These are phyloP conservation scores for Acanthamoeba lenticulata DNA, from an alignment of 208 protist species.

Conservation along the genomic window DNA sequence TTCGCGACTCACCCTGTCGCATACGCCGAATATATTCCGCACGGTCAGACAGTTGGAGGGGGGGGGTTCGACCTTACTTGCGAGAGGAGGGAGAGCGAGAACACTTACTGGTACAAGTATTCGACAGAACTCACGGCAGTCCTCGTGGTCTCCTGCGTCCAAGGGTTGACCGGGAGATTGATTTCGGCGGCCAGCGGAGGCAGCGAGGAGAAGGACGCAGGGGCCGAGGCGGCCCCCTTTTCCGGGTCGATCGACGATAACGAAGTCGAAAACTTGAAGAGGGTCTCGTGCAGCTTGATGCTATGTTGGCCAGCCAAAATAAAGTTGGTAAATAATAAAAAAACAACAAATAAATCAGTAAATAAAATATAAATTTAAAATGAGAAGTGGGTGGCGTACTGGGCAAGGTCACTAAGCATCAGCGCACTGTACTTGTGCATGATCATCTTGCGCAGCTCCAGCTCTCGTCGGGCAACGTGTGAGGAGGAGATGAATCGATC, in stretches of 20 bases:
- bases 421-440: neutral
- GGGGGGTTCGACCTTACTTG: neutral
- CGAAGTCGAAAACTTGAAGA: neutral
- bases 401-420: neutral
- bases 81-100: neutral
- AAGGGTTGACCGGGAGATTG: neutral
- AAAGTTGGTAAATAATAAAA: too few species aligned
- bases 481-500: neutral
- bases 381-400: neutral
- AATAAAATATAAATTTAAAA: too few species aligned
- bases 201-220: neutral
- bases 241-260: neutral
- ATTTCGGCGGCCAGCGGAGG: conserved; percentile 8
- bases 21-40: neutral
- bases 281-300: neutral
- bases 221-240: neutral
- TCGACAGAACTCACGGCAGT: neutral
- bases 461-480: neutral
- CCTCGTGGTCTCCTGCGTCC: neutral
- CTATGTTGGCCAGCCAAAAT: too few species aligned
- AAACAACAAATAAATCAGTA: too few species aligned
- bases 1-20: neutral
- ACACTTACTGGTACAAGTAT: neutral
- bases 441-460: neutral
- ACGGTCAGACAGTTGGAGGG: neutral